Evolutionary conservation across 495 filamentous ascomycete genomes (phyloP), one percentile per base, ranked within the genome.

Genomic region (Trichocladium uniseriatum): DNA sequence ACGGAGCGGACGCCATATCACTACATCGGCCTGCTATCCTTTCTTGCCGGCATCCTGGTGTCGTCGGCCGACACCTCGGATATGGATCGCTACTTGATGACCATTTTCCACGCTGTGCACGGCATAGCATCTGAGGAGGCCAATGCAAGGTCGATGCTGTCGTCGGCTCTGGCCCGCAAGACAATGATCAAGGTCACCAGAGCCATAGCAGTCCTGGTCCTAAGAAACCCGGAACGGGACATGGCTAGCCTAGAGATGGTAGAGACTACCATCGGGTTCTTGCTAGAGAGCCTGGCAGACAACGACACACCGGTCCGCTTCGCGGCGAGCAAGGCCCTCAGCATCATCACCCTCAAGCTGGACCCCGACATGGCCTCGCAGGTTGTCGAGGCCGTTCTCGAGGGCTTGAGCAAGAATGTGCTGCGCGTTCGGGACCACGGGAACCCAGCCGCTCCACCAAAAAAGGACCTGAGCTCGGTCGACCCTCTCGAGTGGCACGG

Each of bases 401-500:
- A 79, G 9, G 79, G 76, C 2, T 70, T 95, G 24, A 79, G 85
- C 38, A 79, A 84, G 49, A 86, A 95, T 52, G 81, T 92, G 2
- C 72, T 89, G n/a, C 83, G 74, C 65, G 69, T 59, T 1, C 68
- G 69, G 47, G 58, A 61, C n/a, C 54, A 62, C 42, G 58, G 38
- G 42, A 64, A 66, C 34, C 50, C 60, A 0, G 43, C 50, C 7
- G 63, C 52, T 16, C 55, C 53, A 5, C 57, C 75, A 14, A 75
- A 68, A 37, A 75, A 75, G 22, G 84, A 88, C 58, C 63, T 92
- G 32, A 79, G 79, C 43, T 78, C 78, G 1, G 88, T 89, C 28
- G 79, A 92, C 59, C 75, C 88, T 2, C 72, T 88, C 7, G 77
- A 83, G 62, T 99, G 92, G 92, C 92, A 99, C 58, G 92, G 92